Evolutionary conservation across 352 stramenopile genomes (phyloP).

Genomic region (Phytophthora pluvialis): DNA sequence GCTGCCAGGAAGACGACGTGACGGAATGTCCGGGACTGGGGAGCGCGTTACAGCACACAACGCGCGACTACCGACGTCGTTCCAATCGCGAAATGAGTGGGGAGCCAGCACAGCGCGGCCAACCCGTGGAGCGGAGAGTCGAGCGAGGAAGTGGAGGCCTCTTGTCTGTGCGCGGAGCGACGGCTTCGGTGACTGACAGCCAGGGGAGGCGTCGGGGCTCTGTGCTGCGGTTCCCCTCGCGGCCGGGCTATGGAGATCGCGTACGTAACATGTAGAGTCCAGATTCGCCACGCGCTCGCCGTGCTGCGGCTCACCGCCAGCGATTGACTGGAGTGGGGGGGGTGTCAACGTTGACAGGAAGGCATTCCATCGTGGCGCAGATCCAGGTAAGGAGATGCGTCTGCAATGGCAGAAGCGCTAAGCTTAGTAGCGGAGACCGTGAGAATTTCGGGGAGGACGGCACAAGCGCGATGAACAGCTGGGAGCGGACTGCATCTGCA

Average conservation of each 20-base stretch:
- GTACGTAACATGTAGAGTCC: conserved; percentile 37
- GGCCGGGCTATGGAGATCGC: conserved; percentile 30
- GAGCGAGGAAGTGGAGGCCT: conserved; percentile 12
- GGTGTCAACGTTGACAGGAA: not conserved
- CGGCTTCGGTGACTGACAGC: conserved; percentile 28
- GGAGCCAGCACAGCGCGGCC: conserved; percentile 8
- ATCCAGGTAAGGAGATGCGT: not conserved
- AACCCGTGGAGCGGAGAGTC: conserved; percentile 9
- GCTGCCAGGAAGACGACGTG: not conserved
- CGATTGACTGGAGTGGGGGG: not conserved
- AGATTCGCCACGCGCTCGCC: not conserved
- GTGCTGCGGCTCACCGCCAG: not conserved
- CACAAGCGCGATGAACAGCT: conserved; percentile 18
- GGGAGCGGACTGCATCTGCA: not conserved
- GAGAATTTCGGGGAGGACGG: conserved; percentile 24
- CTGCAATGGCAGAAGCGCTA: not conserved
- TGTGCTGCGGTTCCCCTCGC: conserved; percentile 19
- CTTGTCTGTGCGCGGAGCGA: conserved; percentile 24
- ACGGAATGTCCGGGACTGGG: conserved; percentile 11
- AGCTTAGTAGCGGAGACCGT: conserved; percentile 17
- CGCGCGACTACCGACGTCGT: conserved; percentile 15
- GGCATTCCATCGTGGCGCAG: not conserved
- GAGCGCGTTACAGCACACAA: conserved; percentile 14
- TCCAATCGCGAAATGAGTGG: conserved; percentile 32
- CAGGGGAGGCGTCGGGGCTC: conserved; percentile 20